These are phyloP conservation scores for Penicillium sp. DNA, from an alignment of 2,329 filamentous ascomycete species.

Conservation along the genomic window DNA sequence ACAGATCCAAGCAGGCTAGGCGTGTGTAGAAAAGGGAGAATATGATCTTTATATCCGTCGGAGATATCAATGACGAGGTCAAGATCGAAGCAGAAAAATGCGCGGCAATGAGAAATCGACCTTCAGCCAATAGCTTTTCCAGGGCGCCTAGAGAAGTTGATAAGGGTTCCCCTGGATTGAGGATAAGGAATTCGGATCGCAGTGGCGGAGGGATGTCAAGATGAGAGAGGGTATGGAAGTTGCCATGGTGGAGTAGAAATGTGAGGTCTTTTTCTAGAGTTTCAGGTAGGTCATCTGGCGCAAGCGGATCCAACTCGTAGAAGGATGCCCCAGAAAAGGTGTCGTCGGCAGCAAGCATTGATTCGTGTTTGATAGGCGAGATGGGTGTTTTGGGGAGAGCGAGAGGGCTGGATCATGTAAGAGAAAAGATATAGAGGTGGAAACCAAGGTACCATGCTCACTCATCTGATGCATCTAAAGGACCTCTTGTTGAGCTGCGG, in stretches of 20 bases:
- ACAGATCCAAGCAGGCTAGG: conserved; percentile 75
- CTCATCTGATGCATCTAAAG: conserved; percentile 69
- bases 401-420: conserved; percentile 24
- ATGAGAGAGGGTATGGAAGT: conserved; percentile 76
- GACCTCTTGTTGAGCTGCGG: conserved; percentile 65
- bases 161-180: conserved; percentile 58
- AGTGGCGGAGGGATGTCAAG: conserved; percentile 63
- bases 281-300: conserved; percentile 33
- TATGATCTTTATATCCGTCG: conserved; percentile 61
- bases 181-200: conserved; percentile 63
- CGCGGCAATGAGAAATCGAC: conserved; percentile 79
- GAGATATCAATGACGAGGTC: conserved; percentile 40
- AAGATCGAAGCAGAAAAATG: conserved; percentile 43
- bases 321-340: conserved; percentile 28
- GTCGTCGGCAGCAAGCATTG: conserved; percentile 14
- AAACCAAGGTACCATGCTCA: conserved; percentile 44
- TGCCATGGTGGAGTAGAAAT: conserved; percentile 73
- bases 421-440: neutral
- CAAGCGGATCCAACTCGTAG: conserved; percentile 34
- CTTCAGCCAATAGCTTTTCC: conserved; percentile 62
- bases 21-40: conserved; percentile 78
- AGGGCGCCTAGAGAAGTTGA: conserved; percentile 46
- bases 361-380: conserved; percentile 14
- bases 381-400: conserved; percentile 17
- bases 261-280: conserved; percentile 68